Evolutionary conservation across 148 eudicot genomes (phyloP), one percentile per base, ranked within the genome.

Genomic region (Cornus kousa): DNA sequence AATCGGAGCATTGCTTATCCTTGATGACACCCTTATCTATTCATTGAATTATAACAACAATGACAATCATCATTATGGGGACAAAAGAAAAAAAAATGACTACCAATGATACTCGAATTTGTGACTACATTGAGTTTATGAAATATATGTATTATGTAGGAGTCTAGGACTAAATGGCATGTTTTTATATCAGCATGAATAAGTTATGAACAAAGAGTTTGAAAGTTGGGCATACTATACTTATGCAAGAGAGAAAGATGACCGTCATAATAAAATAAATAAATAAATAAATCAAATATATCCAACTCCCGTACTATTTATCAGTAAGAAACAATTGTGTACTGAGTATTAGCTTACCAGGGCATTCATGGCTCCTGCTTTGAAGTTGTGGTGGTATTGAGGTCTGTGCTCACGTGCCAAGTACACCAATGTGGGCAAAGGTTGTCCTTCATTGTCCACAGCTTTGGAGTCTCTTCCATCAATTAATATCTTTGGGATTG

Each of bases 301-400:
- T 28, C 28, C 1, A 28, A 28, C 28, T 28, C 28, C 28, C 28
- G 0, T 28, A 28, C 28, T 28, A 28, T 28, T 28, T 28, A 28
- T 28, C 28, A 28, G 1, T 12, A 2, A 17, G 10, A 28, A 28
- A 28, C 16, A 35, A 0, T 4, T 43, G 48, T 43, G 48, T 43
- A 43, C 6, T 4, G n/a, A n/a, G n/a, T n/a, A 43, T 4, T 43
- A 43, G 9, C 72, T 50, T 59, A 70, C 80, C 23, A 78, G 74
- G 7, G 80, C 68, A 70, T 78, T 78, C 57, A 70, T 7, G 69
- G 74, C 68, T 70, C 80, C 80, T 78, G 80, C 80, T 78, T 78
- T 78, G 55, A 78, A 78, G 37, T 78, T 70, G 5, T 78, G 80
- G 68, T 57, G 74, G 33, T 70, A 70, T 10, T 78, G 68, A 2